Evolutionary conservation across 139 green algal genomes (phyloP).

Genomic region (Chlorella sp.): DNA sequence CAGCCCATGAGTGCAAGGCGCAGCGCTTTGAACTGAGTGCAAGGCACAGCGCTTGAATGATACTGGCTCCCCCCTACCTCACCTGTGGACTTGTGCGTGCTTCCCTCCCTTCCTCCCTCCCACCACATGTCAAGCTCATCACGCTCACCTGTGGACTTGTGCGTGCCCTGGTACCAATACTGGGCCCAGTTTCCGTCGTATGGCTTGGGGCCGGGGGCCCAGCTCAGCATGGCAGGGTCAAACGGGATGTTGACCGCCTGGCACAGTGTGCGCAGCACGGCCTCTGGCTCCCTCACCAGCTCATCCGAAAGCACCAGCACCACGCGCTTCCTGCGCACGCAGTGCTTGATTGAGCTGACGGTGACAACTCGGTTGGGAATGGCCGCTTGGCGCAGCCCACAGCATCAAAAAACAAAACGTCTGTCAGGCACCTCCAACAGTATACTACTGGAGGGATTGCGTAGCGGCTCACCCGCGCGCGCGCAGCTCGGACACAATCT

Average conservation of each 20-base stretch:
- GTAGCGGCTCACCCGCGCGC: conserved; percentile 30
- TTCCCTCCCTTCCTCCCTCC: neutral
- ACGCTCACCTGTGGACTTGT: conserved; percentile 42
- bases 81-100: neutral
- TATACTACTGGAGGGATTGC: neutral
- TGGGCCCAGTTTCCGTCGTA: conserved; percentile 70
- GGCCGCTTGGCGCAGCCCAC: neutral
- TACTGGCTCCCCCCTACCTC: neutral
- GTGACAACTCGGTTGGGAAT: neutral
- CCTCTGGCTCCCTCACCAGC: conserved; percentile 44
- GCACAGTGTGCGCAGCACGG: conserved; percentile 52
- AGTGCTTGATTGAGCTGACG: neutral
- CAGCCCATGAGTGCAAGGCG: too few species aligned
- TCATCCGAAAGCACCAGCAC: conserved; percentile 65
- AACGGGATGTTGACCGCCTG: conserved; percentile 36
- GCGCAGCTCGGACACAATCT: conserved; percentile 66
- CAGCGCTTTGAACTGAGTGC: too few species aligned
- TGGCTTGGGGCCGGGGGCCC: conserved; percentile 50
- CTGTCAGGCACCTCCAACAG: neutral
- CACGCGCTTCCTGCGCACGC: conserved; percentile 21
- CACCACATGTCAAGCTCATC: neutral
- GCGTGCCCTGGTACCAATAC: conserved; percentile 62
- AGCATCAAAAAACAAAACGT: neutral
- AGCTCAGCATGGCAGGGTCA: conserved; percentile 51
- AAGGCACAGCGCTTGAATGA: too few species aligned